Conservation (phyloP, 2,329 filamentous ascomycete genomes). For the Colletotrichum sp. region DNA sequence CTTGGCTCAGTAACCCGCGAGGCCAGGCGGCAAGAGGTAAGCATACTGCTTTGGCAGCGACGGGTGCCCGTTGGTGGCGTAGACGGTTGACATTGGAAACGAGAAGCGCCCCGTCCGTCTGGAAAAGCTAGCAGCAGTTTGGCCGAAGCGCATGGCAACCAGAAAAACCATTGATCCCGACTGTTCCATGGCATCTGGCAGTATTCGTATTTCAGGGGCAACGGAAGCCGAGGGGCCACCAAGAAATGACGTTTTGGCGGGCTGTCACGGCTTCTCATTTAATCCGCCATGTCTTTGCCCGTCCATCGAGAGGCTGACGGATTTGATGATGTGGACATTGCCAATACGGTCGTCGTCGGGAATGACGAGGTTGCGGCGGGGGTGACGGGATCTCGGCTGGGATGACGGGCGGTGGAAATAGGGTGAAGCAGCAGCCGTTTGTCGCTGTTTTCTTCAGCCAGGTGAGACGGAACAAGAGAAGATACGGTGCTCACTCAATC, state of each 20-base stretch:
- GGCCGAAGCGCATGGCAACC: not conserved
- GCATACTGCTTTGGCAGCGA: not conserved
- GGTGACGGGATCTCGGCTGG: not conserved
- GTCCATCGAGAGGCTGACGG: not conserved
- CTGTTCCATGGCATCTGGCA: not conserved
- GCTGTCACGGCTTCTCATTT: not conserved
- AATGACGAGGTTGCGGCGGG: not conserved
- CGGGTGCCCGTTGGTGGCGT: conserved; percentile 13
- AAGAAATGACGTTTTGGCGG: not conserved
- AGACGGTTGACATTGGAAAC: not conserved
- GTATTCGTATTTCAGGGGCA: conserved; percentile 6
- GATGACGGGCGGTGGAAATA: not conserved
- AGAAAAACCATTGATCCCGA: not conserved
- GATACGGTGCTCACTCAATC: not conserved
- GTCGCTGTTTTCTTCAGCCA: not conserved
- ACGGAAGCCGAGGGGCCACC: not conserved
- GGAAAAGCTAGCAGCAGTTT: not conserved
- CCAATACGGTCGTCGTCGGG: not conserved
- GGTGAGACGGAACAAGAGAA: conserved; percentile 1
- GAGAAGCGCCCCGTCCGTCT: not conserved
- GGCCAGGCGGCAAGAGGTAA: not conserved
- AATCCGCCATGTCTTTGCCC: not conserved
- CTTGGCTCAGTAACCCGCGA: not conserved
- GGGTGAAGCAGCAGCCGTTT: not conserved
- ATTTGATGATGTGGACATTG: not conserved